These are phyloP conservation scores for Talinum fruticosum DNA, from an alignment of 148 eudicot genomes.

Conservation along the genomic window DNA sequence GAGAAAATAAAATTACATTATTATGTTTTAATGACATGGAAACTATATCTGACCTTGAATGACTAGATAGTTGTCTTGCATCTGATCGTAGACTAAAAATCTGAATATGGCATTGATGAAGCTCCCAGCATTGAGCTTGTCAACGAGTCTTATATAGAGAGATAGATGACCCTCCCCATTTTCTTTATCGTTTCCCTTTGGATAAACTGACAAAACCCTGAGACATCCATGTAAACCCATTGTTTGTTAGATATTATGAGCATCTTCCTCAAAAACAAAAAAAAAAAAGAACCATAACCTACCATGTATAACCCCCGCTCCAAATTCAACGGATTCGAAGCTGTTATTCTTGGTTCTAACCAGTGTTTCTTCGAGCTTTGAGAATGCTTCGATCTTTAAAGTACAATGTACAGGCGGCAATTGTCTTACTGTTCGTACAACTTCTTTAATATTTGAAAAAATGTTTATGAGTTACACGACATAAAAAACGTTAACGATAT, in stretches of 20 bases:
- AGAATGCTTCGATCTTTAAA: slow-evolving; percentile 14
- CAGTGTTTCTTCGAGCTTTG: background rate
- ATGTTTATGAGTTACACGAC: too few species aligned
- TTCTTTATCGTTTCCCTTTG: slow-evolving; percentile 15
- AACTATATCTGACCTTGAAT: background rate
- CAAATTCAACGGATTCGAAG: slow-evolving; percentile 11
- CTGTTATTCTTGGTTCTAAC: background rate
- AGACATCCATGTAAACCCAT: background rate
- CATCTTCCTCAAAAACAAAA: background rate
- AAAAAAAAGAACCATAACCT: background rate
- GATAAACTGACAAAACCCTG: slow-evolving; percentile 20
- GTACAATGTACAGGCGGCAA: slow-evolving; percentile 16
- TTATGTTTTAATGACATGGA: background rate
- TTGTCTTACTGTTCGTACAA: slow-evolving; percentile 3
- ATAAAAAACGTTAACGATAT: background rate
- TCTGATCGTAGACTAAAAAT: slow-evolving; percentile 24
- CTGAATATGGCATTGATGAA: slow-evolving; percentile 6
- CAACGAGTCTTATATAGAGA: slow-evolving; percentile 10
- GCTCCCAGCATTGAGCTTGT: background rate
- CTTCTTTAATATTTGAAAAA: background rate
- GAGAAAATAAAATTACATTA: too few species aligned
- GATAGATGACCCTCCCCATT: slow-evolving; percentile 17
- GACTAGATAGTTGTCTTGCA: slow-evolving; percentile 4
- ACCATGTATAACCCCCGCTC: slow-evolving; percentile 19
- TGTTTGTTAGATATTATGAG: background rate